A percentile compares a stretch with the other conserved stretches of the same genome.
Conservation (phyloP, 371 early-diverging fungal species). For the Quaeritorhiza haematococci region DNA sequence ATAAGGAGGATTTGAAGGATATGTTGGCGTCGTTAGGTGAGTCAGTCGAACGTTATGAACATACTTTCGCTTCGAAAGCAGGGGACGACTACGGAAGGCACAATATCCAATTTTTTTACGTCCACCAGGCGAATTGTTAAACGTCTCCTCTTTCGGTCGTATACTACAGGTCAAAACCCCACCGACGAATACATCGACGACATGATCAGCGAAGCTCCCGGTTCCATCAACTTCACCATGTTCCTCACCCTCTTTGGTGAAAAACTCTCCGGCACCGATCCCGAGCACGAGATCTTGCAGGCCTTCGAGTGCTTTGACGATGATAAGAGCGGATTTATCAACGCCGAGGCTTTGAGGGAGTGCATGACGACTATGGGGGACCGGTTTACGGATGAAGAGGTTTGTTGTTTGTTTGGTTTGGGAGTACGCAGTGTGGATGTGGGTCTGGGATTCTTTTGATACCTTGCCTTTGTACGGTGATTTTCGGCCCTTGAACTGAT, state of each 20-base stretch:
- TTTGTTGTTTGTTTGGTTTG: conserved; percentile 23
- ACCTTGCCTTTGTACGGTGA: not conserved
- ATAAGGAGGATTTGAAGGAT: conserved; percentile 82
- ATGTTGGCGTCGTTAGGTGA: conserved; percentile 74
- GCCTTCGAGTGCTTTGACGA: conserved; percentile 91
- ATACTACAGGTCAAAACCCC: conserved; percentile 65
- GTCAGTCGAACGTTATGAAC: conserved; percentile 3
- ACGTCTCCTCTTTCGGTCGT: too few species aligned
- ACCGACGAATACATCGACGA: conserved; percentile 77
- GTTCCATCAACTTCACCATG: conserved; percentile 86
- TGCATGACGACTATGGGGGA: conserved; percentile 88
- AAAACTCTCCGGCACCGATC: conserved; percentile 81
- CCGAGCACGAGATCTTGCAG: conserved; percentile 76
- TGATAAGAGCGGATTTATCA: conserved; percentile 69
- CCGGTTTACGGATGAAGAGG: conserved; percentile 85
- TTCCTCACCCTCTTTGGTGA: conserved; percentile 94
- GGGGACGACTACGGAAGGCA: not conserved
- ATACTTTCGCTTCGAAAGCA: not conserved
- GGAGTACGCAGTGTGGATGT: not conserved
- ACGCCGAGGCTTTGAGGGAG: conserved; percentile 74
- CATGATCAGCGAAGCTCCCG: conserved; percentile 88
- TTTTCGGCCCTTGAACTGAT: too few species aligned
- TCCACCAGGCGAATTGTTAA: too few species aligned
- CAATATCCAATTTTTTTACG: too few species aligned
- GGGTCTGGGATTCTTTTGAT: not conserved